phyloP scores from a whole-genome alignment of 768 basidiomycete species.

The Rhodotorula babjevae region DNA sequence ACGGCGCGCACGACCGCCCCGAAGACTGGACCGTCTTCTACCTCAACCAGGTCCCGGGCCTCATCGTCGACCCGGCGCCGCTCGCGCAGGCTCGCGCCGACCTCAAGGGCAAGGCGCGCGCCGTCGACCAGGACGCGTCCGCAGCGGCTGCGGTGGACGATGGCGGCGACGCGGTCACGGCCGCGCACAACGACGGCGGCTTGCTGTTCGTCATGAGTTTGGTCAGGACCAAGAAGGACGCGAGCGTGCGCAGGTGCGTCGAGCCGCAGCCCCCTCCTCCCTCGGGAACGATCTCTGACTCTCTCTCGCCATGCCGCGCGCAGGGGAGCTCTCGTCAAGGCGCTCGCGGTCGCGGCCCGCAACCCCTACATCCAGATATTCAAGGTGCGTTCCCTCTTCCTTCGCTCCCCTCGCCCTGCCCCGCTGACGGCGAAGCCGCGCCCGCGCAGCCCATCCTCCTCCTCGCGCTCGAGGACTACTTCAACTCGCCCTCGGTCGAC shows the following conservation, averaged over 20 bases:
- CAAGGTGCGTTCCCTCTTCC: slow-evolving; percentile 58
- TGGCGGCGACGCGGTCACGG: slow-evolving; percentile 53
- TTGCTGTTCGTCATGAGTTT: slow-evolving; percentile 83
- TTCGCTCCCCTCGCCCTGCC: no score
- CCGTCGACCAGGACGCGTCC: background rate
- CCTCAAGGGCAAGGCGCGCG: slow-evolving; percentile 13
- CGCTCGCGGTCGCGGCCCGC: slow-evolving; percentile 85
- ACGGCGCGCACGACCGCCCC: slow-evolving; percentile 88
- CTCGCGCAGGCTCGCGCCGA: slow-evolving; percentile 51
- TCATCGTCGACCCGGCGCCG: slow-evolving; percentile 70
- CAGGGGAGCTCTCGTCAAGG: slow-evolving; percentile 90
- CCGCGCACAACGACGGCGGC: slow-evolving; percentile 50
- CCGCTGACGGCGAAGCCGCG: background rate
- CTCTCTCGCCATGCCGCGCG: slow-evolving; percentile 10
- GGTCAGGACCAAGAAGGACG: slow-evolving; percentile 86
- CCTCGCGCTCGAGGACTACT: slow-evolving; percentile 93
- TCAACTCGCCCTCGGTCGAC: slow-evolving; percentile 78
- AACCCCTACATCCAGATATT: slow-evolving; percentile 94
- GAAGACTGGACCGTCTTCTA: slow-evolving; percentile 99
- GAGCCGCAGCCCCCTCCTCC: no score
- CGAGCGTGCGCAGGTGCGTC: slow-evolving; percentile 66
- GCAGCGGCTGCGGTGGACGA: no score
- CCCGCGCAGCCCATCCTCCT: slow-evolving; percentile 77
- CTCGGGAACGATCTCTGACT: background rate
- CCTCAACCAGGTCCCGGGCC: slow-evolving; percentile 86